A percentile compares a stretch with the other conserved stretches of the same genome.
Evolutionary conservation across 352 stramenopile species (phyloP).

Genomic region (Pythium myriotylum): DNA sequence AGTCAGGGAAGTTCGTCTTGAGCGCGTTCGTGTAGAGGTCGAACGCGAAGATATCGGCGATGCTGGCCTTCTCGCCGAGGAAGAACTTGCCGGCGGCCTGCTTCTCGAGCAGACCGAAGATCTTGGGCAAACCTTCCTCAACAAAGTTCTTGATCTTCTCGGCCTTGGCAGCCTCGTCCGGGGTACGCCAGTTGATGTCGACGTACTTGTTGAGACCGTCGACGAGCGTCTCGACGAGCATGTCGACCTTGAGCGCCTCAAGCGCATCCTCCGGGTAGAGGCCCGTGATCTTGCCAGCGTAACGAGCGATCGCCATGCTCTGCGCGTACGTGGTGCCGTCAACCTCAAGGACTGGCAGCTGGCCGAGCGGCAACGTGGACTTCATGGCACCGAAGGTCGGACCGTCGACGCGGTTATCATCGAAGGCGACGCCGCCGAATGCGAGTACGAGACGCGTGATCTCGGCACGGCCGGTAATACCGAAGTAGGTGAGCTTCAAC

Average conservation of each 20-base stretch:
- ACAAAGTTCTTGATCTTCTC: slow-evolving; percentile 50
- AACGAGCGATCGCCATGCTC: slow-evolving; percentile 60
- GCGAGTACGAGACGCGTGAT: slow-evolving; percentile 49
- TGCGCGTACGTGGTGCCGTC: slow-evolving; percentile 49
- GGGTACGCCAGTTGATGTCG: slow-evolving; percentile 35
- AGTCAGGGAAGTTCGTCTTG: slow-evolving; percentile 23
- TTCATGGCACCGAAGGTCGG: slow-evolving; percentile 40
- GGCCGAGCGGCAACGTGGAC: slow-evolving; percentile 41
- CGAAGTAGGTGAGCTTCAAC: slow-evolving; percentile 59
- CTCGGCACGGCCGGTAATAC: slow-evolving; percentile 45
- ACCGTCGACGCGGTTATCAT: slow-evolving; percentile 44
- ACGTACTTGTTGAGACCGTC: slow-evolving; percentile 32
- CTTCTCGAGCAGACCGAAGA: slow-evolving; percentile 42
- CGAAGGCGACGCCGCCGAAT: slow-evolving; percentile 51
- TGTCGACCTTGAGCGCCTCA: slow-evolving; percentile 46
- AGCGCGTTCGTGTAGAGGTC: slow-evolving; percentile 46
- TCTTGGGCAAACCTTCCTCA: slow-evolving; percentile 41
- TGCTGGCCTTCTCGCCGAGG: slow-evolving; percentile 41
- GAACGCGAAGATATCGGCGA: slow-evolving; percentile 50
- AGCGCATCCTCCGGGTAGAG: slow-evolving; percentile 49
- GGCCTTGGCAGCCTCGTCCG: slow-evolving; percentile 41
- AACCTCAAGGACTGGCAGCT: slow-evolving; percentile 54
- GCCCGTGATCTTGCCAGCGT: slow-evolving; percentile 48
- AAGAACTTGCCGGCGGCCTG: slow-evolving; percentile 56
- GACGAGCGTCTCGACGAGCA: slow-evolving; percentile 39